A percentile compares a stretch with the other conserved stretches of the same genome.
Conservation (phyloP, 352 stramenopile genomes). For the Pythium apleroticum region DNA sequence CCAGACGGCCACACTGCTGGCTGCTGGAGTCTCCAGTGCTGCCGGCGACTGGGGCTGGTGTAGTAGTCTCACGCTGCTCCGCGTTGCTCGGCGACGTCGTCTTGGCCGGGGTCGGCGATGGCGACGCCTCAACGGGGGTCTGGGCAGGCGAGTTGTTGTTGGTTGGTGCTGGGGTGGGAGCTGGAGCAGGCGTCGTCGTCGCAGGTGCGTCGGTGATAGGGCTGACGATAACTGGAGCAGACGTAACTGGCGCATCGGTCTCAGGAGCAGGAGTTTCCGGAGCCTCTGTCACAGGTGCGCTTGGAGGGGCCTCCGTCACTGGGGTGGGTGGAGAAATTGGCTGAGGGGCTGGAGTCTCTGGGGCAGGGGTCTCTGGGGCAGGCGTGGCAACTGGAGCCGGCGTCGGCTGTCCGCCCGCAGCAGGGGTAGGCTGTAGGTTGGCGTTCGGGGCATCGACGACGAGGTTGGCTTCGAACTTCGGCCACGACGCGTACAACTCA, state of each 20-base stretch:
- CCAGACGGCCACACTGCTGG: conserved; percentile 17
- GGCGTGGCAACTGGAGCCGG: conserved; percentile 11
- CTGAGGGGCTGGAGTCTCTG: neutral
- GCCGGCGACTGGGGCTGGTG: neutral
- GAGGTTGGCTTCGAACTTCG: conserved; percentile 41
- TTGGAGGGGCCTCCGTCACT: neutral
- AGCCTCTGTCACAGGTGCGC: neutral
- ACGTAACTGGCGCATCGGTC: neutral
- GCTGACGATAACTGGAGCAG: neutral
- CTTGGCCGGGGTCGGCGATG: conserved; percentile 8
- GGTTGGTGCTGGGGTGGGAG: neutral
- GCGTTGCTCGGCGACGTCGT: neutral
- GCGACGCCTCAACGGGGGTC: conserved; percentile 18
- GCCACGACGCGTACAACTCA: conserved; percentile 55
- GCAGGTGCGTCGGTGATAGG: neutral
- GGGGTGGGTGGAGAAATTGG: neutral
- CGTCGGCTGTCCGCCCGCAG: neutral
- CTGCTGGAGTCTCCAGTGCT: neutral
- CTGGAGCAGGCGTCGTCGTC: conserved; percentile 1
- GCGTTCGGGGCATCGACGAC: conserved; percentile 24
- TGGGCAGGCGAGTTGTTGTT: conserved; percentile 5
- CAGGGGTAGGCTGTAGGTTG: conserved; percentile 21
- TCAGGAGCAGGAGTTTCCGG: neutral
- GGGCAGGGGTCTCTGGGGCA: neutral
- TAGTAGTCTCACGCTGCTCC: conserved; percentile 6